A percentile compares a stretch with the other conserved stretches of the same genome.
Evolutionary conservation across 176 grass and related monocot genomes (phyloP).

Genomic region (maize (Zea mays)): DNA sequence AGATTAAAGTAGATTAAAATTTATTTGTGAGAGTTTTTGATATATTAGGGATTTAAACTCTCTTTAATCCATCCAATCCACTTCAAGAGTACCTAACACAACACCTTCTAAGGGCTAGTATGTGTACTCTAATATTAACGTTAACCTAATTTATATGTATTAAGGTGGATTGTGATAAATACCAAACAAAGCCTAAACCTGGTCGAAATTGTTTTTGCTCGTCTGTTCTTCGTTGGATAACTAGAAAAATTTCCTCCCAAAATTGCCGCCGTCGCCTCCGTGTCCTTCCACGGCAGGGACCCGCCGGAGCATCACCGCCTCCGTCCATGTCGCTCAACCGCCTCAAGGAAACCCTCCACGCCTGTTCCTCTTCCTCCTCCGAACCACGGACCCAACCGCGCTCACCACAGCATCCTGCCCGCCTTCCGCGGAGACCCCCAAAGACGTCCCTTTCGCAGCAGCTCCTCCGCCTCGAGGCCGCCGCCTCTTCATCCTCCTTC

Average conservation of each 20-base stretch:
- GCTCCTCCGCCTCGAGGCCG: conserved; percentile 65
- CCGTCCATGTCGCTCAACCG: conserved; percentile 60
- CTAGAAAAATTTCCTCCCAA: neutral
- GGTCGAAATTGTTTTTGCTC: neutral
- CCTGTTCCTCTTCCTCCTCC: conserved; percentile 26
- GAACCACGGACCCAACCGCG: conserved; percentile 17
- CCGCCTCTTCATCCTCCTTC: conserved; percentile 12
- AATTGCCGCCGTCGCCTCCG: neutral
- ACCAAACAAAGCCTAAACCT: neutral
- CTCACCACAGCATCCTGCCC: conserved; percentile 22
- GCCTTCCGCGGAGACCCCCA: conserved; percentile 53
- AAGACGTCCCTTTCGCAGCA: conserved; percentile 75
- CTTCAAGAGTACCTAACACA: too few relatives aligned
- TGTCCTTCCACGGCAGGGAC: neutral
- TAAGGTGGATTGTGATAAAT: too few relatives aligned
- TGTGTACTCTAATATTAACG: too few relatives aligned
- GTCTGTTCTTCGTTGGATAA: neutral
- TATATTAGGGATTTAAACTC: too few relatives aligned
- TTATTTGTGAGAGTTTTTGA: too few relatives aligned
- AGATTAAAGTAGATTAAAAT: too few relatives aligned
- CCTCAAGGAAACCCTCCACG: conserved; percentile 66
- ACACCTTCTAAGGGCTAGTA: too few relatives aligned
- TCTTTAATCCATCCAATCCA: too few relatives aligned
- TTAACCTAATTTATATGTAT: too few relatives aligned
- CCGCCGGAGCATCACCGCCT: neutral